Base-by-base conservation (phyloP, 768 basidiomycete species). In the Tubosaeta sp. region DNA sequence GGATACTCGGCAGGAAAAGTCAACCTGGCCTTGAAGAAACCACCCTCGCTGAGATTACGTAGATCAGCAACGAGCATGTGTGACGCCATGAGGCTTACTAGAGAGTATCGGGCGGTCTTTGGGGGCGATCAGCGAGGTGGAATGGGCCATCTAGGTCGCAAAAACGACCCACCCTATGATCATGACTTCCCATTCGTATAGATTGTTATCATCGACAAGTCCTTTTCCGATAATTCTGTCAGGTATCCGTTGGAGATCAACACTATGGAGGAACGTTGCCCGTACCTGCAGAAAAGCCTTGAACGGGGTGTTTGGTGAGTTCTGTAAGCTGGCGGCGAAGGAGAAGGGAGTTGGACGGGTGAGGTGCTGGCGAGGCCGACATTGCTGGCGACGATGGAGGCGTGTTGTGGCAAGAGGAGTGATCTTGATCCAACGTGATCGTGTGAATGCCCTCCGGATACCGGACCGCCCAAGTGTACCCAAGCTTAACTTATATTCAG, bases 131-230 rank as follows among this genome's bases (percentile, higher is more conserved):
- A 65, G 59, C 63, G 47, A 46, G 32, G 33, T 26, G 41, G 46
- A n/a, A 51, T 16, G 48, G 46, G 26, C 43, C 46, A 47, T 45
- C 45, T 50, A 69, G 44, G 39, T 44, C 47, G 50, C 29, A 50
- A 26, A 44, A 43, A 55, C 22, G 43, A 72, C 83, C 53, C 57
- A 95, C 92, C 93, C 92, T 65, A 95, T 95, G 59, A 97, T 86
- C 66, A 97, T 77, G 64, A 97, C 80, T 60, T 97, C 94, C 97
- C 97, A 99, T 74, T 97, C 95, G 53, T 88, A 91, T 12, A 97
- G 74, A 73, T 97, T 95, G 71, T 84, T 80, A 53, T 97, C 95
- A 68, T 98, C 93, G 43, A 94, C 94, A 50, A 99, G 83, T 37
- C 95, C 95, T 84, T 63, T 62, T 62, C 58, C 55, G 62, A 59